Conservation (phyloP, 2,329 filamentous ascomycete species). For the Diaporthe citriasiana region DNA sequence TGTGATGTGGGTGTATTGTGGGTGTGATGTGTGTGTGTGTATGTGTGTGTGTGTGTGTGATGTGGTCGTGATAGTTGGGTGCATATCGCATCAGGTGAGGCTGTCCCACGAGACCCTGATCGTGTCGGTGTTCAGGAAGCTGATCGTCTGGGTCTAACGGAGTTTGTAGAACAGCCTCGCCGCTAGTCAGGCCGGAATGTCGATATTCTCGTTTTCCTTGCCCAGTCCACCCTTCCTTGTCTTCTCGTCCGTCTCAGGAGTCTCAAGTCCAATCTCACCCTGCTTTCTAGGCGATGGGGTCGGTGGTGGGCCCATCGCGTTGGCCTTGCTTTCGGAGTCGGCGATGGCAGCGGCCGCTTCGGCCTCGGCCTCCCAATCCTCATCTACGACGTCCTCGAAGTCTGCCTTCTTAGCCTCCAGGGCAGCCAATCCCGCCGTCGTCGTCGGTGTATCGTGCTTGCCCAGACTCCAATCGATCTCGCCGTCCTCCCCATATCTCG, state of each 20-base stretch:
- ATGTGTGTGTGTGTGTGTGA: slow-evolving; percentile 2
- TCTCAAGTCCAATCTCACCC: slow-evolving; percentile 20
- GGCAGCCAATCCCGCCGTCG: slow-evolving; percentile 39
- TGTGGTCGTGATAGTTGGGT: neutral
- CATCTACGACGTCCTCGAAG: slow-evolving; percentile 33
- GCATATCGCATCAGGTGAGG: slow-evolving; percentile 36
- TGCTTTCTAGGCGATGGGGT: slow-evolving; percentile 41
- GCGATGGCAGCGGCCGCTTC: slow-evolving; percentile 38
- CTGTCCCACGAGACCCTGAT: slow-evolving; percentile 39
- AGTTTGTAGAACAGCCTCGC: slow-evolving; percentile 42
- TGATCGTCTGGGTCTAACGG: slow-evolving; percentile 24
- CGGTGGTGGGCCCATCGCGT: slow-evolving; percentile 42
- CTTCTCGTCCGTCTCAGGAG: slow-evolving; percentile 30
- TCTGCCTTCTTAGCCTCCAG: slow-evolving; percentile 43
- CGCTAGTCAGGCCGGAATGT: slow-evolving; percentile 42
- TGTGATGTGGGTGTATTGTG: neutral
- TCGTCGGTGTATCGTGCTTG: slow-evolving; percentile 50
- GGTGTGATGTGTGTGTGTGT: neutral
- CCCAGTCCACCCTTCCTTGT: slow-evolving; percentile 18
- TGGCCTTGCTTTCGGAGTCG: slow-evolving; percentile 38
- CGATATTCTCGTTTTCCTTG: slow-evolving; percentile 40
- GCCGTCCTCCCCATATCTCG: slow-evolving; percentile 82
- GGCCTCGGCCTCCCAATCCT: slow-evolving; percentile 40
- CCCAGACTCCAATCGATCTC: slow-evolving; percentile 86
- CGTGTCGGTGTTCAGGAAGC: slow-evolving; percentile 32